These are phyloP conservation scores for Phytophthora fragariae DNA, from an alignment of 352 stramenopile species.

Conservation along the genomic window DNA sequence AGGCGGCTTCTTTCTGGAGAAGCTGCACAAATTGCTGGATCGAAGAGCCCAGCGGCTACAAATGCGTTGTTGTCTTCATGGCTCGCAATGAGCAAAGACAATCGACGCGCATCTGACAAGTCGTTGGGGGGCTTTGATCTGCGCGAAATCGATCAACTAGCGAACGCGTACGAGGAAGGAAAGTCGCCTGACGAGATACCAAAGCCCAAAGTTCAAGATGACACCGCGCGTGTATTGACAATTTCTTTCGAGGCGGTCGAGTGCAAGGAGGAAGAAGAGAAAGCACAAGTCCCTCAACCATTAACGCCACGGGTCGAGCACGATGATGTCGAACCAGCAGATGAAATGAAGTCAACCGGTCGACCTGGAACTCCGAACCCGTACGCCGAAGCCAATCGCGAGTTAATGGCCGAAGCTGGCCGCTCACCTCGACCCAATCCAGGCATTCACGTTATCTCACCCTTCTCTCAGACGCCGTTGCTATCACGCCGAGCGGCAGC, in stretches of 20 bases:
- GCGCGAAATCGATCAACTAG: constrained; percentile 59
- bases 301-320: constrained; percentile 17
- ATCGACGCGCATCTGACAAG: constrained; percentile 13
- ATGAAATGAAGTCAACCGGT: constrained; percentile 14
- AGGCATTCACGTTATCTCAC: constrained; percentile 56
- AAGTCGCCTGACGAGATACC: constrained; percentile 14
- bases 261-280: constrained; percentile 18
- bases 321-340: constrained; percentile 7
- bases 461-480: constrained; percentile 73
- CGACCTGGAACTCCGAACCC: constrained; percentile 21
- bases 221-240: not conserved
- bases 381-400: constrained; percentile 11
- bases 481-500: constrained; percentile 52
- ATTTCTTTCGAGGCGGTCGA: not conserved
- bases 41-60: not conserved
- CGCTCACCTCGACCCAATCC: constrained; percentile 54
- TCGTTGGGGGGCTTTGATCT: constrained; percentile 45
- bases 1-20: constrained; percentile 40
- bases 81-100: constrained; percentile 27
- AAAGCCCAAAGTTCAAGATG: not conserved
- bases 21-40: not conserved
- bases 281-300: constrained; percentile 10
- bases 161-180: constrained; percentile 68
- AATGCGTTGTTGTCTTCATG: constrained; percentile 22
- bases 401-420: constrained; percentile 29